phyloP scores from a whole-genome alignment of 2,329 filamentous ascomycete genomes.

The Chaetomiaceae sp. region DNA sequence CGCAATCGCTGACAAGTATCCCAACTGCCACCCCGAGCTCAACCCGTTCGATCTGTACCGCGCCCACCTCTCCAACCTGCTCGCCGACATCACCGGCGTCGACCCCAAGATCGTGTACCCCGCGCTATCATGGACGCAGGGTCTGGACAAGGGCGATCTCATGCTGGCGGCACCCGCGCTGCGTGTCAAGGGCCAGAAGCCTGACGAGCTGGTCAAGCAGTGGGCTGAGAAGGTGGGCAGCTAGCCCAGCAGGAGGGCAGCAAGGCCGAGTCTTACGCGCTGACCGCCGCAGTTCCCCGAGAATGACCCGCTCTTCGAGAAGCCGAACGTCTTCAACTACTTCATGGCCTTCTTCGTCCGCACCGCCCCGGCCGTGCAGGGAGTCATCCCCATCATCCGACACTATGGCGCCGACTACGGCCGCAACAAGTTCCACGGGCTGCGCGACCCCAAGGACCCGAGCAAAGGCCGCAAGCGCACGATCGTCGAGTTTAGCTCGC shows the following conservation, averaged over 20 bases:
- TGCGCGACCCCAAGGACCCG: constrained; percentile 56
- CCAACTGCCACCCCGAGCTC: constrained; percentile 56
- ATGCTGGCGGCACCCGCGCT: constrained; percentile 74
- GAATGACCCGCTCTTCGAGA: constrained; percentile 65
- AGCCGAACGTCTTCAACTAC: constrained; percentile 59
- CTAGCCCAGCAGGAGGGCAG: too few species aligned
- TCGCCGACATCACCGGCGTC: constrained; percentile 64
- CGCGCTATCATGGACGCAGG: constrained; percentile 70
- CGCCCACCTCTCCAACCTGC: constrained; percentile 63
- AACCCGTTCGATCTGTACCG: constrained; percentile 79
- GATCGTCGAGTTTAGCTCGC: constrained; percentile 77
- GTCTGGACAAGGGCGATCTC: constrained; percentile 77
- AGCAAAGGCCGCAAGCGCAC: constrained; percentile 57
- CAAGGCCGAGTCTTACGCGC: too few species aligned
- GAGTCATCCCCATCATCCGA: constrained; percentile 65
- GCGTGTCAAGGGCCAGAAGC: constrained; percentile 65
- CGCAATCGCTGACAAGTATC: constrained; percentile 38
- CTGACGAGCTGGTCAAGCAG: constrained; percentile 54
- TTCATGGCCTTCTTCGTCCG: constrained; percentile 80
- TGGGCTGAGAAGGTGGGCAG: constrained; percentile 54
- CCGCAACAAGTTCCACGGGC: constrained; percentile 52
- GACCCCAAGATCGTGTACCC: constrained; percentile 66
- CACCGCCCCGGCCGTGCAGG: constrained; percentile 54
- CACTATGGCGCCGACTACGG: constrained; percentile 57
- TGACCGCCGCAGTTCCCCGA: constrained; percentile 52